Percentiles rank a stretch among this genome's conserved stretches.
phyloP scores from a whole-genome alignment of 345 rosid genomes.

The Acer campestre region DNA sequence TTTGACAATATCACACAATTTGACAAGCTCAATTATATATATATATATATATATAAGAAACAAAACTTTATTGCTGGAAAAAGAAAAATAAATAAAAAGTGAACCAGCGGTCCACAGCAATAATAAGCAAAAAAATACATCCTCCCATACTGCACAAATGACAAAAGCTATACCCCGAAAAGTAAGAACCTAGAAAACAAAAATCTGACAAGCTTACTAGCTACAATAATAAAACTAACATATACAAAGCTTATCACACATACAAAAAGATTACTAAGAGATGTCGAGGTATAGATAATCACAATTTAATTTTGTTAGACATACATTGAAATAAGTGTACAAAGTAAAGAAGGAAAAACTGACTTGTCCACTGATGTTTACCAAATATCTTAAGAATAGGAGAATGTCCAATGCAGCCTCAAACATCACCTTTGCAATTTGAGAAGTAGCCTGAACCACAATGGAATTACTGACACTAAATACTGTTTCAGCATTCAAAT shows the following conservation, averaged over 20 bases:
- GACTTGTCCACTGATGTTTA: conserved; percentile 77
- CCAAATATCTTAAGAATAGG: conserved; percentile 77
- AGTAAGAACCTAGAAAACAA: neutral
- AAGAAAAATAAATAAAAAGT: neutral
- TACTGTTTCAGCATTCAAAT: conserved; percentile 43
- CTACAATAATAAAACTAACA: neutral
- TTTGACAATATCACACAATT: neutral
- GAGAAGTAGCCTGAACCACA: conserved; percentile 78
- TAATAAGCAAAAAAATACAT: neutral
- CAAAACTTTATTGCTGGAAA: neutral
- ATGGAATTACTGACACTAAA: conserved; percentile 47
- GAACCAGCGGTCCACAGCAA: neutral
- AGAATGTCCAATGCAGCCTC: conserved; percentile 80
- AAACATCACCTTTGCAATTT: conserved; percentile 81
- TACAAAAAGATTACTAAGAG: neutral
- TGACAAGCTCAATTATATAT: neutral
- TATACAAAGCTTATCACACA: neutral
- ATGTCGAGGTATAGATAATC: neutral
- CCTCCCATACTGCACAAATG: neutral
- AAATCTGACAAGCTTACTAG: neutral
- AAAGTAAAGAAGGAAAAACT: conserved; percentile 26
- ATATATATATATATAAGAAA: too few relatives aligned
- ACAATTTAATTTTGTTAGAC: neutral
- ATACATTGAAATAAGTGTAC: neutral
- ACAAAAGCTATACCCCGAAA: neutral